These are phyloP conservation scores for Neoboletus subvelutipes DNA, from an alignment of 768 basidiomycete genomes.

Conservation along the genomic window DNA sequence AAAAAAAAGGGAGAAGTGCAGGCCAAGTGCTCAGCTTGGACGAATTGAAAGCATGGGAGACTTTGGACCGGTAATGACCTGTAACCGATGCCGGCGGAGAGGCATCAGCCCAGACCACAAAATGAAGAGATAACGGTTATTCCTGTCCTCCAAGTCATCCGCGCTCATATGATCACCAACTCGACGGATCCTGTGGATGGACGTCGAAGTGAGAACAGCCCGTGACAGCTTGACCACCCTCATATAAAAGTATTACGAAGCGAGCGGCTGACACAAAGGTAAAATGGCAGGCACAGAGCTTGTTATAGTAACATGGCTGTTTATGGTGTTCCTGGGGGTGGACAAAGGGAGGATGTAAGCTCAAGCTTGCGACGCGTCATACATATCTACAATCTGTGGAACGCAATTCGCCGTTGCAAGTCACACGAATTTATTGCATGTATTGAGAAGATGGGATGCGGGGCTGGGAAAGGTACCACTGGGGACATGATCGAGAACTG, in stretches of 20 bases:
- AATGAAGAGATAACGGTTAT: no score
- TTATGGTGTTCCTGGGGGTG: not conserved
- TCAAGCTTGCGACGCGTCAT: not conserved
- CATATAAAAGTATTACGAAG: not conserved
- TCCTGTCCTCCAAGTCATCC: not conserved
- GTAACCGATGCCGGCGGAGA: constrained; percentile 11
- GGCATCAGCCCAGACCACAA: not conserved
- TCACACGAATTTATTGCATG: not conserved
- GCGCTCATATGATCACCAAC: not conserved
- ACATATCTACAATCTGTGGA: not conserved
- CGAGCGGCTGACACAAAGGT: not conserved
- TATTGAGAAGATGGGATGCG: not conserved
- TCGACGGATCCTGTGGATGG: not conserved
- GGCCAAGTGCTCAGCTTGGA: not conserved
- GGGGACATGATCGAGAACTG: not conserved
- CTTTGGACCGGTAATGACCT: not conserved
- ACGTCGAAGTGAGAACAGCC: not conserved
- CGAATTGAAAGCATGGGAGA: not conserved
- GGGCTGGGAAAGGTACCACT: not conserved
- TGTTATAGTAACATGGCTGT: not conserved
- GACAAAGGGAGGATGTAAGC: not conserved
- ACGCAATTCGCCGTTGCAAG: not conserved
- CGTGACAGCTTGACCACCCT: not conserved
- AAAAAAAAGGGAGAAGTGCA: no score
- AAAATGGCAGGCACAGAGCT: not conserved